A percentile compares a stretch with the other conserved stretches of the same genome.
Evolutionary conservation across 2,329 filamentous ascomycete species (phyloP).

Genomic region (Botrytis aclada): DNA sequence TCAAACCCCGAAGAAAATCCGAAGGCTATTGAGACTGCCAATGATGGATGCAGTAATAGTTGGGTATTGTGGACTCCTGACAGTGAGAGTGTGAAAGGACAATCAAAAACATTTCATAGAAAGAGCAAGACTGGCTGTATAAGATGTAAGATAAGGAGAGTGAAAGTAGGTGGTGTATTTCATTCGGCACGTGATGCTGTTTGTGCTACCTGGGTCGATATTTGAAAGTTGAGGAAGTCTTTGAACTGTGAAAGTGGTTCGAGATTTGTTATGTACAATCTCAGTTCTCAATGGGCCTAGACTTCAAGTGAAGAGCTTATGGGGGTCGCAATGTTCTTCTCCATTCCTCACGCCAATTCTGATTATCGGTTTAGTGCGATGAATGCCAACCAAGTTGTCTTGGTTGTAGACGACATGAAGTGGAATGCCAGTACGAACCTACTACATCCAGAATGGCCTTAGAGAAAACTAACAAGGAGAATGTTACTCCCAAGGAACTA

Average conservation of each 20-base stretch:
- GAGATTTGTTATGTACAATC: not conserved
- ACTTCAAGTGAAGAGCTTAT: not conserved
- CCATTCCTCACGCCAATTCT: not conserved
- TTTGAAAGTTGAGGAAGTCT: not conserved
- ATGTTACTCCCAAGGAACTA: not conserved
- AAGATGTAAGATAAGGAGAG: not conserved
- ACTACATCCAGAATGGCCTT: not conserved
- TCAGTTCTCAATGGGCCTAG: not conserved
- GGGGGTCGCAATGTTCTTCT: not conserved
- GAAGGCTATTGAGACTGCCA: not conserved
- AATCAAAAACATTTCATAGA: not conserved
- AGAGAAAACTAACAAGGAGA: not conserved
- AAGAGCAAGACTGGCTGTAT: not conserved
- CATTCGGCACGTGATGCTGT: not conserved
- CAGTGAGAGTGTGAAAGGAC: not conserved
- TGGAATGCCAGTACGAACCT: slow-evolving; percentile 23
- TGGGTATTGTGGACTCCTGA: not conserved
- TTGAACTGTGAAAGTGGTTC: too few relatives aligned
- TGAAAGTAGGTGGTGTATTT: not conserved
- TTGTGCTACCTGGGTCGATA: not conserved
- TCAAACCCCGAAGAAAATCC: not conserved
- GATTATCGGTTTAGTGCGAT: slow-evolving; percentile 25
- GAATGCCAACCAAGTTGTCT: slow-evolving; percentile 29
- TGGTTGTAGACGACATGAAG: slow-evolving; percentile 25
- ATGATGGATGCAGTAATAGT: not conserved